Base-by-base conservation (phyloP, 73 alveolate species). In the Effrenium voratum region DNA sequence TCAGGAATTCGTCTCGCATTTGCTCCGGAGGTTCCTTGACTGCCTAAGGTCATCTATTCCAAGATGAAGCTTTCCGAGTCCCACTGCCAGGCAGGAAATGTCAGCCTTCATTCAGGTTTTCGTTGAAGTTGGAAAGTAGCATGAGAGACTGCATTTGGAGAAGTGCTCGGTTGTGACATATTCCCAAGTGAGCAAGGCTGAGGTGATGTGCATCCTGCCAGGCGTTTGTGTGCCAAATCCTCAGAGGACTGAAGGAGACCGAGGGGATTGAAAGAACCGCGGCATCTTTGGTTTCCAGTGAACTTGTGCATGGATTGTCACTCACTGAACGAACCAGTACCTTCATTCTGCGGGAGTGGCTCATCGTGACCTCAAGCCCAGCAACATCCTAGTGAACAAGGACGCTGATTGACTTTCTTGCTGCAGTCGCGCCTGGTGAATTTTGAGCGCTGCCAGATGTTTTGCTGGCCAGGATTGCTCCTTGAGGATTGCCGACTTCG, bases 281-380 rank as follows among this genome's bases (percentile, higher is more conserved):
- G 34, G 49, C 5, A 1, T 34, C 30, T 6, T 60, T n/a, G n/a
- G n/a, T n/a, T n/a, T n/a, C n/a, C n/a, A n/a, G 10, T 12, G 41
- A 72, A 72, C 38, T 22, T 38, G 16, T 60, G 34, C 75, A 60
- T 10, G 3, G 10, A 34, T 19, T 26, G 36, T 12, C 26, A 5
- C 38, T 30, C 82, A 72, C 10, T 49, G 38, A 45, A 5, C 13
- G 52, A 36, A 34, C 73, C 90, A 91, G 98, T 91, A 91, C 77
- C 73, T 91, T 30, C 99, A 93, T 86, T 99, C 95, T 85, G 98
- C 98, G 34, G 98, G 98, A 91, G 90, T 91, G 28, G 87, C 90
- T 32, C 98, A 91, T 38, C 98, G 98, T 24, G 98, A 91, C 98
- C 47, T 72, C 79, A 91, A 91, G 98, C 98, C 98, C 63, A 68